These are phyloP conservation scores for Dunaliella primolecta DNA, from an alignment of 139 green algal genomes.

Conservation along the genomic window DNA sequence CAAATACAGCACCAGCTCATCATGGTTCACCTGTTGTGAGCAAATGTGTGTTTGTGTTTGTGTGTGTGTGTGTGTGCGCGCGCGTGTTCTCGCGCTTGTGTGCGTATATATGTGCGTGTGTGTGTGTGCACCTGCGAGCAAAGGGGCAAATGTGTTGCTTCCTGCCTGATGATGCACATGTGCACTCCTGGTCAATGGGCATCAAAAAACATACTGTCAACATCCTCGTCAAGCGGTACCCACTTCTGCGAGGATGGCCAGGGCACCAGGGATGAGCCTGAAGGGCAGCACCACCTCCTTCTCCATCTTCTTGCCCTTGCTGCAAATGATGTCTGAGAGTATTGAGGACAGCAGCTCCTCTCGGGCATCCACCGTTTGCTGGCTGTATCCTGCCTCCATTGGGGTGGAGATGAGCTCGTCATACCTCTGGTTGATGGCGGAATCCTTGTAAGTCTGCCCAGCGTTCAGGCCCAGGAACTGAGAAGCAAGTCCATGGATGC, in stretches of 20 bases:
- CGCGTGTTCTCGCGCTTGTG: no score
- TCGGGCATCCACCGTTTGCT: conserved; percentile 28
- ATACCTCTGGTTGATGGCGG: conserved; percentile 34
- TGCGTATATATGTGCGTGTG: background rate
- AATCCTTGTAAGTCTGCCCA: conserved; percentile 35
- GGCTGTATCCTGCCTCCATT: conserved; percentile 51
- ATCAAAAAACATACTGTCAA: no score
- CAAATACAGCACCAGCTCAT: conserved; percentile 17
- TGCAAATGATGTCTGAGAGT: conserved; percentile 32
- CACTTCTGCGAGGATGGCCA: conserved; percentile 64
- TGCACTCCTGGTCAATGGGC: no score
- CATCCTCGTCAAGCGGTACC: no score
- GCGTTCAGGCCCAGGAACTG: conserved; percentile 56
- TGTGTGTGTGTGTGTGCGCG: background rate
- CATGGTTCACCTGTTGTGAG: conserved; percentile 4
- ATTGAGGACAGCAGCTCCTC: conserved; percentile 49
- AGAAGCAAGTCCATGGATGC: no score
- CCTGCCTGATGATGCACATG: background rate
- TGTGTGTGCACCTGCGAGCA: background rate
- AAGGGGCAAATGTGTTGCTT: background rate
- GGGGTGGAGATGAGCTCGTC: conserved; percentile 31
- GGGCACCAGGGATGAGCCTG: conserved; percentile 49
- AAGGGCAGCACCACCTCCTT: conserved; percentile 38
- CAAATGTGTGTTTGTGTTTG: background rate
- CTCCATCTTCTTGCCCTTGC: conserved; percentile 22